Evolutionary conservation across 441 rosid species (phyloP).

Genomic region (Syzygium malaccense): DNA sequence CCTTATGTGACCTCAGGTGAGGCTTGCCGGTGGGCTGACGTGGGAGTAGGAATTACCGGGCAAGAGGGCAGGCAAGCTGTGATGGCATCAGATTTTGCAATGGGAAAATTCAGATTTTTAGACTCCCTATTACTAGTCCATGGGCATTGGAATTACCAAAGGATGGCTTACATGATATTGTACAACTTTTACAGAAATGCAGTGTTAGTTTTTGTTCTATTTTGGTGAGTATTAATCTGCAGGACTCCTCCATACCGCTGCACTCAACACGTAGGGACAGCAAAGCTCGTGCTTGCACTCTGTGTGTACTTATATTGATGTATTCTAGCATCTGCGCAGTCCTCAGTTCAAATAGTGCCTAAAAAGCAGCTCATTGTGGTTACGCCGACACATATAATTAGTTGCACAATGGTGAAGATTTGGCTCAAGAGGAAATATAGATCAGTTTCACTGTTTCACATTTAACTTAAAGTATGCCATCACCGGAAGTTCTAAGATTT

Average conservation of each 20-base stretch:
- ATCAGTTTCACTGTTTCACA: too few species aligned
- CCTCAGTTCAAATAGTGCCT: background rate
- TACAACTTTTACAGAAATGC: slow-evolving; percentile 99
- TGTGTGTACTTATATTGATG: background rate
- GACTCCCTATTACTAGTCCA: slow-evolving; percentile 92
- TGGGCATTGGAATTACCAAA: slow-evolving; percentile 98
- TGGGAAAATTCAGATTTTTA: slow-evolving; percentile 96
- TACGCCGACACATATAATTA: too few species aligned
- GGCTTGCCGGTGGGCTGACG: slow-evolving; percentile 48
- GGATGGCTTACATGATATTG: slow-evolving; percentile 96
- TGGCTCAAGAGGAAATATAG: too few species aligned
- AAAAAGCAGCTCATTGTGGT: too few species aligned
- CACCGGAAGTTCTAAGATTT: too few species aligned
- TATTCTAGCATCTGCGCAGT: background rate
- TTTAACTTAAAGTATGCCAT: too few species aligned
- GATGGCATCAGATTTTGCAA: slow-evolving; percentile 96
- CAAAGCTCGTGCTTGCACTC: background rate
- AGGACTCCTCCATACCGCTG: background rate
- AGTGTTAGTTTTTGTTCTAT: slow-evolving; percentile 71
- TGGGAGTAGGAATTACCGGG: slow-evolving; percentile 95
- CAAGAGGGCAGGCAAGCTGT: slow-evolving; percentile 99
- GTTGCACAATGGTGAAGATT: too few species aligned
- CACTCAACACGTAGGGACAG: background rate
- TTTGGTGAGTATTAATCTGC: slow-evolving; percentile 64
- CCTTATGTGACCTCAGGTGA: too few species aligned